Evolutionary conservation across 805 yeast genomes (phyloP), one percentile per base, ranked within the genome.

Genomic region (Yarrowia phangngaensis): DNA sequence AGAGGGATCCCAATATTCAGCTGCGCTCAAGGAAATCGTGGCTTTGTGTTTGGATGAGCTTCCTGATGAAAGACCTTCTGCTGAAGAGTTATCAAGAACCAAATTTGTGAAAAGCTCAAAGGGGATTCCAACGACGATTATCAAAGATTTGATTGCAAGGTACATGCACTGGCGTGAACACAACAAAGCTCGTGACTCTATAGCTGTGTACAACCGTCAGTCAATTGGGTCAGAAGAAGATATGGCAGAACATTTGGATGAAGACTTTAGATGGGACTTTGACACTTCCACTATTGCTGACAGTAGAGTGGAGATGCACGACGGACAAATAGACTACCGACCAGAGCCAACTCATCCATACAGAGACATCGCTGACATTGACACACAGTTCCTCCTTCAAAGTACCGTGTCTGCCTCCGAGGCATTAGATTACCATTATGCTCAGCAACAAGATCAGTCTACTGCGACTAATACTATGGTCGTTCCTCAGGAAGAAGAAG

Each of bases 1-100:
- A 51, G 98, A 92, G 62, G 97, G 97, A 6, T 70, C 89, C 46
- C 85, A 81, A 52, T 87, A 85, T 62, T 77, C 95, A 0, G 63
- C 84, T 0, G 64, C 74, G 2, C 68, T 92, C 50, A 92, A 89
- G 58, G 97, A 92, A 62, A 78, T 87, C 51, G 80, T 94, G 46
- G 96, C 98, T 0, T 68, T 83, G 36, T 90, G 97, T 66, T 71
- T 92, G 32, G 97, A 94, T 63, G 98, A 94, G 64, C 85, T 84
- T 52, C 95, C 97, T 0, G 82, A 78, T 12, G 94, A 85, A 59
- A 72, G 99, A 57, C 84, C 90, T 0, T 70, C 77, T 33, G 97
- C 97, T 2, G 96, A 87, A 36, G 95, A 84, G 31, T 67, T 92
- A 35, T 65, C 78, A 51, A 85, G 82, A 59, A 75, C 88, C 43